These are phyloP conservation scores for Fusarium udum DNA, from an alignment of 2,329 filamentous ascomycete genomes.

Conservation along the genomic window DNA sequence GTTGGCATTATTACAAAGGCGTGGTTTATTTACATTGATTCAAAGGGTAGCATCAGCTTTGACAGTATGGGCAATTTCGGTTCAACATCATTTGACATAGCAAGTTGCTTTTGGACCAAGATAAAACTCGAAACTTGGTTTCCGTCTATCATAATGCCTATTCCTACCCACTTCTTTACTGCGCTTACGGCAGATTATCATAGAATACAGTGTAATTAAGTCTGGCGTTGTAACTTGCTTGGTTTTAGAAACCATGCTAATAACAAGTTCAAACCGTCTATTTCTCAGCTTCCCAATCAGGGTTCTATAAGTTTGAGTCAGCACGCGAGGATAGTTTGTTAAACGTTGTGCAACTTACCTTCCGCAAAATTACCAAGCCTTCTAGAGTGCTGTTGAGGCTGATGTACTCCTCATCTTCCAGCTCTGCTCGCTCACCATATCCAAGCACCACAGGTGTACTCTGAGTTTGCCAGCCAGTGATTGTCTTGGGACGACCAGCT, in stretches of 20 bases:
- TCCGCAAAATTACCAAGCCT: conserved; percentile 93
- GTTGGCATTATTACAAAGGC: conserved; percentile 8
- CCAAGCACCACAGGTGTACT: conserved; percentile 95
- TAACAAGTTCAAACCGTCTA: conserved; percentile 40
- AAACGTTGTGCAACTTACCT: conserved; percentile 68
- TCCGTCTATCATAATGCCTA: conserved; percentile 44
- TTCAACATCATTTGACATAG: not conserved
- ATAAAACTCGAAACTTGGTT: conserved; percentile 35
- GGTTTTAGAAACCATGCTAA: conserved; percentile 28
- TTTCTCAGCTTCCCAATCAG: conserved; percentile 53
- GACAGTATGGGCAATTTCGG: not conserved
- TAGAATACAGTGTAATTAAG: conserved; percentile 48
- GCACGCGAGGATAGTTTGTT: not conserved
- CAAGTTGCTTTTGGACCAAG: conserved; percentile 16
- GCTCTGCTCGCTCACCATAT: conserved; percentile 94
- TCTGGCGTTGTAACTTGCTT: conserved; percentile 35
- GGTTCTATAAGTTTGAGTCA: conserved; percentile 47
- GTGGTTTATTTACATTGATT: conserved; percentile 1
- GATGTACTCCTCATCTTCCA: conserved; percentile 98
- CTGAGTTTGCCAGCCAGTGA: conserved; percentile 99
- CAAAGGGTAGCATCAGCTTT: not conserved
- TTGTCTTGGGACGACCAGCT: conserved; percentile 96
- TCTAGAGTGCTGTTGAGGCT: conserved; percentile 90
- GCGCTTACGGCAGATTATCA: conserved; percentile 45
- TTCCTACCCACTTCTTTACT: conserved; percentile 32